Evolutionary conservation across 805 yeast species (phyloP), one percentile per base, ranked within the genome.

Genomic region (Tetrapisispora fleetii): DNA sequence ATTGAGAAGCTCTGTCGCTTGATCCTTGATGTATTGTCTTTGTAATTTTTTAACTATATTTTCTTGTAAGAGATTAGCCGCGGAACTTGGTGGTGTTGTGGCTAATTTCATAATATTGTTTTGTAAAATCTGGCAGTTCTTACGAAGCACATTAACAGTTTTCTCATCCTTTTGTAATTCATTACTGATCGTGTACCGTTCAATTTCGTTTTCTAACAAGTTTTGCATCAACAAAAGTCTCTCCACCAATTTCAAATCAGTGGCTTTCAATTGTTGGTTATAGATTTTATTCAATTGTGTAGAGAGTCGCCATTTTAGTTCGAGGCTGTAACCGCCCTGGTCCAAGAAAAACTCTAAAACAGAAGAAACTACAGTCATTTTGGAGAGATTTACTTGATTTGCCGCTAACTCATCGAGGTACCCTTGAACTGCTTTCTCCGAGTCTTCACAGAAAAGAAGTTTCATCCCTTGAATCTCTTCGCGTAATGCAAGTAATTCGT

Each of bases 11-110:
- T 28, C 44, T 41, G 44, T 41, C 44, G 44, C 44, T 30, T 41
- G 44, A 30, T 41, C 44, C 30, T 41, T 41, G n/a, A 41, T 41
- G 19, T 28, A 41, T 13, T 41, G 44, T 41, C 44, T 41, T 19
- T 41, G 37, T 41, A 41, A 14, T 30, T 41, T 41, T 19, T 41
- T 41, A 14, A 41, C 30, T 30, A 41, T 30, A 30, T 41, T 41
- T 8, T 41, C 37, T 18, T 41, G 17, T 4, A 30, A 19, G 17
- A 33, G 3, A n/a, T 42, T 33, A 5, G 19, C 16, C 33, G 45
- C 14, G 2, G 37, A 19, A 4, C 14, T 30, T 18, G 37, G 37
- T 19, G 38, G 45, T 8, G 38, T 21, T 19, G 30, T 33, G 6
- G 38, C 11, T 3, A 42, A 16, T 42, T 42, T 42, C 14, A 42